These are phyloP conservation scores for Magnusiomyces tetraspermus DNA, from an alignment of 1,139 yeast genomes.

Conservation along the genomic window DNA sequence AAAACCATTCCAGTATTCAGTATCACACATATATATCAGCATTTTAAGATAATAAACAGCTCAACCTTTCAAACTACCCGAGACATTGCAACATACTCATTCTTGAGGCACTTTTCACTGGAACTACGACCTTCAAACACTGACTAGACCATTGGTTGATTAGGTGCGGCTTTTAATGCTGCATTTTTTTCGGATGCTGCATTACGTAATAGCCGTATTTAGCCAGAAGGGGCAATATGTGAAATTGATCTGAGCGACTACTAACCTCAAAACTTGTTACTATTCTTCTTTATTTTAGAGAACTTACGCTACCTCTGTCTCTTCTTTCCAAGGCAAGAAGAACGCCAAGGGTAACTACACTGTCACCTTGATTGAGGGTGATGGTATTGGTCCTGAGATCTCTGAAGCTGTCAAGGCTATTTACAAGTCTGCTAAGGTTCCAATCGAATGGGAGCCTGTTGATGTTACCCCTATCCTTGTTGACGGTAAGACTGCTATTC, in stretches of 20 bases:
- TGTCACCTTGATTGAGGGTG: conserved; percentile 96
- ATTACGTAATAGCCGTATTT: conserved; percentile 36
- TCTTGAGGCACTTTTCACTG: too few species aligned
- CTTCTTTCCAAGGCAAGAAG: conserved; percentile 49
- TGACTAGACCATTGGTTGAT: too few species aligned
- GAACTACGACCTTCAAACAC: too few species aligned
- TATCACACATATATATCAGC: too few species aligned
- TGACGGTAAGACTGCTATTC: conserved; percentile 91
- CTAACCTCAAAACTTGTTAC: neutral
- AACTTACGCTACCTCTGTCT: conserved; percentile 41
- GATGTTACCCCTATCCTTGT: conserved; percentile 90
- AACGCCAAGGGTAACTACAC: conserved; percentile 56
- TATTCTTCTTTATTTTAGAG: conserved; percentile 15
- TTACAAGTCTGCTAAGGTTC: conserved; percentile 87
- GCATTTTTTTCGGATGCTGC: neutral
- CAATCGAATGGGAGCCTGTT: conserved; percentile 94
- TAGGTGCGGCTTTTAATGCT: neutral
- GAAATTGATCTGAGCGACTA: neutral
- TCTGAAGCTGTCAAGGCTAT: conserved; percentile 87
- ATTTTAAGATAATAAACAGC: too few species aligned
- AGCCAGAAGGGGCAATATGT: neutral
- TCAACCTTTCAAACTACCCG: too few species aligned
- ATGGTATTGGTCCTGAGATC: conserved; percentile 95
- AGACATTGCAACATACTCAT: too few species aligned
- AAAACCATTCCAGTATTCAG: too few species aligned